Evolutionary conservation across 306 rosid species (phyloP), one percentile per base, ranked within the genome.

Genomic region (Dryas octopetala): DNA sequence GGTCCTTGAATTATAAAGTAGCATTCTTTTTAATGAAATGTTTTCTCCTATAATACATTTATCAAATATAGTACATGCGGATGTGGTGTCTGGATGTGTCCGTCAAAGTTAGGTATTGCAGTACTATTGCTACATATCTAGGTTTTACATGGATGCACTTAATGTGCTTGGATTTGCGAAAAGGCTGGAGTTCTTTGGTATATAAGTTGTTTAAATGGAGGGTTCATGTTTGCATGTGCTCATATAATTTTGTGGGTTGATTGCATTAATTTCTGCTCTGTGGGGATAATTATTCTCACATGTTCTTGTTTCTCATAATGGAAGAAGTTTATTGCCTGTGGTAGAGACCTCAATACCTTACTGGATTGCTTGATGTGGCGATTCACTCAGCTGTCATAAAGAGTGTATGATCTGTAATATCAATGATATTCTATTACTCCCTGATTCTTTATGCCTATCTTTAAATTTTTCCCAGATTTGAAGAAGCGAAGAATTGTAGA

Each of bases 401-500:
- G 38, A 70, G 7, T 0, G 16, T 9, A 50, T n/a, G n/a, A 40
- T 70, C 47, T 15, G 53, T 53, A 38, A 38, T 26, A 15, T 38
- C 50, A 52, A 55, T 55, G 7, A 48, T 32, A 23, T 46, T 5
- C 7, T n/a, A 19, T 63, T 62, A 49, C 62, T 65, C 70, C 28
- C 62, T 78, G 77, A 74, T 73, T 72, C 52, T 44, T 68, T 26
- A 52, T 44, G 61, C 55, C 26, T 28, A 66, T 49, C 61, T 40
- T 60, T 14, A 9, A 23, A 46, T 68, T 65, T 71, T 75, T 32
- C 40, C 67, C 93, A 95, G 97, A 89, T 70, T 80, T 73, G 73
- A 89, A 89, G 87, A 91, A 89, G 86, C 86, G 89, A 28, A 85
- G 85, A 78, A 79, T 73, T 6, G 13, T 41, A 44, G 90, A 86